Base-by-base conservation (phyloP, 495 filamentous ascomycete species). In the Xylaria intraflava region DNA sequence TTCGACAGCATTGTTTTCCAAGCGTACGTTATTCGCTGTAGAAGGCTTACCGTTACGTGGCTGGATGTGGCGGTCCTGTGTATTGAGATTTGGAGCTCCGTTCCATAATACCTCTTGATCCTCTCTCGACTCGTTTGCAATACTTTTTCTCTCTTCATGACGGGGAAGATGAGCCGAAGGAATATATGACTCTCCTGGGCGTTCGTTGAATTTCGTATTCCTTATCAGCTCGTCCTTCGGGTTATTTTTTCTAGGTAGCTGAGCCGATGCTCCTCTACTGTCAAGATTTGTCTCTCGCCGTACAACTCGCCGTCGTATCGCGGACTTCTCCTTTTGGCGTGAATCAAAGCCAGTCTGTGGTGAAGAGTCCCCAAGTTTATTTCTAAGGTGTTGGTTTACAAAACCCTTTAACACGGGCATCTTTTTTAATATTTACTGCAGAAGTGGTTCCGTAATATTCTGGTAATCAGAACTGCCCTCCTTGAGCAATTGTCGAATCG, bases 401-500 rank as follows among this genome's bases (percentile, higher is more conserved):
- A 39, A 53, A 10, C 45, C 41, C 8, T 45, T 46, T 10, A 53
- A n/a, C 17, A 19, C 17, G 1, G 50, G 50, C 41, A 53, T 46
- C 27, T 53, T 53, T 38, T 41, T 53, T 29, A 41, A 45, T 27
- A 53, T 46, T 10, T 53, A 39, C 2, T 38, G 29, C 1, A 53
- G n/a, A 3, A 53, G 19, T 22, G 40, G 31, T 20, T 53, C 50
- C 1, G 44, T 41, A 6, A 53, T 39, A 9, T 44, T 36, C 30
- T 20, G 6, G 31, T 53, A 46, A 22, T 53, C 4, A 6, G 20
- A 6, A n/a, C 41, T 20, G 23, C 23, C 41, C 38, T 41, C 36
- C 31, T 45, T 41, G 17, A 53, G 27, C 30, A 53, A 26, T 12
- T 53, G 20, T 27, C 17, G 17, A 11, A 53, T 53, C 20, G 41